Evolutionary conservation across 1,284 basidiomycete genomes (phyloP), one percentile per base, ranked within the genome.

Genomic region (Moesziomyces sp.): DNA sequence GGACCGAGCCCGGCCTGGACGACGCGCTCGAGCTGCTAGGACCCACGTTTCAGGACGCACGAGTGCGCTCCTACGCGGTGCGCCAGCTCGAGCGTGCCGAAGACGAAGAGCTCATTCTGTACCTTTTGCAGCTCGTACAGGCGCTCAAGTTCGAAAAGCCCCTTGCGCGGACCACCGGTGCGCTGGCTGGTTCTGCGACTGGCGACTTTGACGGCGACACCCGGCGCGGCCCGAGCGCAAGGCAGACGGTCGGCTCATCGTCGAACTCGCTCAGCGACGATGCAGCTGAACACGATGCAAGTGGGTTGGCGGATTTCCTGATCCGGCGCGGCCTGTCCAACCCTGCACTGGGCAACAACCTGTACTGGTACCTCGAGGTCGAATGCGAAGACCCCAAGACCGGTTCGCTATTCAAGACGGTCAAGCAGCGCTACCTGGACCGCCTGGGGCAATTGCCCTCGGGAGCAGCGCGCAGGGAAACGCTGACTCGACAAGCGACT

Each of bases 341-440:
- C 79, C 87, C 88, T 1, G 88, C 94, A 0, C 87, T 99, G 1
- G 96, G 94, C 0, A 98, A 97, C 79, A 89, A 92, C 28, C 88
- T 99, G 65, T 92, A 97, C 83, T 99, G 97, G 97, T 99, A 99
- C 79, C 89, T 99, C 56, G 93, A 93, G 88, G 96, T 99, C 3
- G 97, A 99, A 84, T 91, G 91, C 47, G 85, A 90, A 26, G 93
- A 94, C 82, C 55, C 60, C 1, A 69, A 65, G 43, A 90, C 92
- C 81, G 93, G 93, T 3, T 93, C 93, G 86, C 93, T 98, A 90
- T 99, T 94, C 81, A 92, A 90, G 1, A 89, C 91, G 52, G 93
- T 99, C 1, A 92, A 93, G 11, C 92, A 89, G 85, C 91, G 91
- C 63, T 98, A 94, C 82, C 91, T 93, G 88, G 90, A 89, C 75